phyloP scores from a whole-genome alignment of 2,329 filamentous ascomycete genomes.

The Neonectria magnoliae region DNA sequence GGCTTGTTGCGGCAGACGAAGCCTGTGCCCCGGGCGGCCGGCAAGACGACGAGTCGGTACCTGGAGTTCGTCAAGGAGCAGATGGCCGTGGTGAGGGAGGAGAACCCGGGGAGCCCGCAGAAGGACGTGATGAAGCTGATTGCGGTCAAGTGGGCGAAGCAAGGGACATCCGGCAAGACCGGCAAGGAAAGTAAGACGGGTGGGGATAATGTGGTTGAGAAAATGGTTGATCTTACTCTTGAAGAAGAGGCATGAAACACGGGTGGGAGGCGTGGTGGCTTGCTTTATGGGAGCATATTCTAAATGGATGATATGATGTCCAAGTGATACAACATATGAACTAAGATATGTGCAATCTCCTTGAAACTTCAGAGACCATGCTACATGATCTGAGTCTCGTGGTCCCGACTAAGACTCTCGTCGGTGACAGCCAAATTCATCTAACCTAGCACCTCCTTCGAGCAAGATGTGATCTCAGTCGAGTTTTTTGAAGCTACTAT shows the following conservation, averaged over 20 bases:
- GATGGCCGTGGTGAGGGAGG: slow-evolving; percentile 68
- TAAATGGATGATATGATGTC: background rate
- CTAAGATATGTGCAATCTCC: background rate
- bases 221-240: slow-evolving; percentile 43
- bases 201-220: slow-evolving; percentile 35
- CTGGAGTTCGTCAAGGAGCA: slow-evolving; percentile 72
- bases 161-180: slow-evolving; percentile 50
- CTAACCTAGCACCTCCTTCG: background rate
- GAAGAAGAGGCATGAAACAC: slow-evolving; percentile 27
- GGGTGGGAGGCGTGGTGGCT: background rate
- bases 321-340: background rate
- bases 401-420: background rate
- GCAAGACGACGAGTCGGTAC: slow-evolving; percentile 52
- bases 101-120: slow-evolving; percentile 66
- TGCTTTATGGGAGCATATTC: background rate
- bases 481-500: background rate
- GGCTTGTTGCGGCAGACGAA: slow-evolving; percentile 78
- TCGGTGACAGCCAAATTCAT: background rate
- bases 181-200: slow-evolving; percentile 22
- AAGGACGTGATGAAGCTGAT: slow-evolving; percentile 77
- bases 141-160: slow-evolving; percentile 69
- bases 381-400: background rate
- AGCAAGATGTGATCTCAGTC: background rate
- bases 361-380: background rate
- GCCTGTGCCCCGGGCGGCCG: slow-evolving; percentile 67